Percentiles rank a stretch among this genome's conserved stretches.
Evolutionary conservation across 2,329 filamentous ascomycete species (phyloP).

Genomic region (Ilyonectria destructans): DNA sequence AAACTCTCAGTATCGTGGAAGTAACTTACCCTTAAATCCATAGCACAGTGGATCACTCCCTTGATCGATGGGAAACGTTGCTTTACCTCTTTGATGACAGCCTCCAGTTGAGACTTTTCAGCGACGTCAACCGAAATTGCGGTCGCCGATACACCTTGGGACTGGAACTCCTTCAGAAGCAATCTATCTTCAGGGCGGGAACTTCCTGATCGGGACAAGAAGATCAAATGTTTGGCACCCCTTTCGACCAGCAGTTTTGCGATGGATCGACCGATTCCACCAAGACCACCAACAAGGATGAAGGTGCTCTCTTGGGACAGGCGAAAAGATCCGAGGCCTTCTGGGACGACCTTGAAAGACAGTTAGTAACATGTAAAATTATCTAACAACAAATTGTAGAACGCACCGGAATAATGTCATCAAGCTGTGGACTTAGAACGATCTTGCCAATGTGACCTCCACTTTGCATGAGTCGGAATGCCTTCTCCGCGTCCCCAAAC

Average conservation of each 20-base stretch:
- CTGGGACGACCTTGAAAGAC: background rate
- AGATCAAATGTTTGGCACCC: conserved; percentile 58
- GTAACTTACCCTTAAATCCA: background rate
- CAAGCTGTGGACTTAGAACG: background rate
- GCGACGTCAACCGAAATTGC: background rate
- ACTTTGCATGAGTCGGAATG: conserved; percentile 19
- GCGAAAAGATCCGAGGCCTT: too few relatives aligned
- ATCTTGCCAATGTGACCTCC: conserved; percentile 31
- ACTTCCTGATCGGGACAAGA: conserved; percentile 46
- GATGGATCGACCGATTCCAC: conserved; percentile 59
- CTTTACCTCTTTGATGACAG: background rate
- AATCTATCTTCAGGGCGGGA: background rate
- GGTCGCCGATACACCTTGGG: background rate
- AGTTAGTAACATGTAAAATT: too few relatives aligned
- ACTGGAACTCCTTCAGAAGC: background rate
- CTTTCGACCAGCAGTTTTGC: conserved; percentile 55
- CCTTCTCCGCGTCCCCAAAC: background rate
- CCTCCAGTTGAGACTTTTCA: background rate
- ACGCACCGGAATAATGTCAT: background rate
- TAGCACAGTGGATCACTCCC: conserved; percentile 1
- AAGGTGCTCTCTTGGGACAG: background rate
- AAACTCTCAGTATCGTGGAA: background rate
- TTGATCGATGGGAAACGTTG: conserved; percentile 3
- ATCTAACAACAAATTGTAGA: background rate
- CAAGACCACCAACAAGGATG: conserved; percentile 56